phyloP scores from a whole-genome alignment of 331 rosid species.

The Acacia pycnantha region DNA sequence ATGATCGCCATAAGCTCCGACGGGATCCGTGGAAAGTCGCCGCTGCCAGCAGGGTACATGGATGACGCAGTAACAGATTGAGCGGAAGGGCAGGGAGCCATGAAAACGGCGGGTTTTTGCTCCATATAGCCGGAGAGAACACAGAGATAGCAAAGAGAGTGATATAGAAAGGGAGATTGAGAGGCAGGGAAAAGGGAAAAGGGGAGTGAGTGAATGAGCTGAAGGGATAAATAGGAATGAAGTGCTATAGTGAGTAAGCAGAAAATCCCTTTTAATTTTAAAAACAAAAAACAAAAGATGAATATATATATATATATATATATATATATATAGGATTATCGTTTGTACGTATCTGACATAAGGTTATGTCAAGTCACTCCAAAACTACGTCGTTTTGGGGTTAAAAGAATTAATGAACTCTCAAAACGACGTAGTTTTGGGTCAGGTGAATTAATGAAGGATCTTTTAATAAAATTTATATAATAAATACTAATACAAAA shows the following conservation, averaged over 20 bases:
- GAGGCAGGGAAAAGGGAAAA: slow-evolving; percentile 41
- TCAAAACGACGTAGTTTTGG: too few species aligned
- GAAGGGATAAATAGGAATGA: slow-evolving; percentile 35
- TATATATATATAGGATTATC: too few species aligned
- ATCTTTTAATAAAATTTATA: too few species aligned
- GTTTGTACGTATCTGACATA: too few species aligned
- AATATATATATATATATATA: neutral
- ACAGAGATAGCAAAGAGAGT: neutral
- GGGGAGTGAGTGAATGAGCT: slow-evolving; percentile 36
- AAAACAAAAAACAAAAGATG: neutral
- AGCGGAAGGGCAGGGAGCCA: neutral
- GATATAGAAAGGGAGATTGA: slow-evolving; percentile 6
- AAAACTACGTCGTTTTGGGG: too few species aligned
- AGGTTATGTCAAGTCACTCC: too few species aligned
- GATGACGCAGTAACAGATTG: slow-evolving; percentile 22
- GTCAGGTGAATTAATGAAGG: too few species aligned
- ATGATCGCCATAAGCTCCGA: slow-evolving; percentile 31
- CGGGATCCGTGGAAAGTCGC: slow-evolving; percentile 36
- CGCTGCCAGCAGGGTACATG: neutral
- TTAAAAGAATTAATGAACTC: too few species aligned
- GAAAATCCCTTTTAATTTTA: neutral
- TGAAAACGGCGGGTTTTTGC: slow-evolving; percentile 8
- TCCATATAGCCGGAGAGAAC: slow-evolving; percentile 30
- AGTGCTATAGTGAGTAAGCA: slow-evolving; percentile 1
- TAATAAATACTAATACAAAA: too few species aligned